Evolutionary conservation across 2,329 filamentous ascomycete species (phyloP), one percentile per base, ranked within the genome.

Genomic region (Aureobasidium uvarum): DNA sequence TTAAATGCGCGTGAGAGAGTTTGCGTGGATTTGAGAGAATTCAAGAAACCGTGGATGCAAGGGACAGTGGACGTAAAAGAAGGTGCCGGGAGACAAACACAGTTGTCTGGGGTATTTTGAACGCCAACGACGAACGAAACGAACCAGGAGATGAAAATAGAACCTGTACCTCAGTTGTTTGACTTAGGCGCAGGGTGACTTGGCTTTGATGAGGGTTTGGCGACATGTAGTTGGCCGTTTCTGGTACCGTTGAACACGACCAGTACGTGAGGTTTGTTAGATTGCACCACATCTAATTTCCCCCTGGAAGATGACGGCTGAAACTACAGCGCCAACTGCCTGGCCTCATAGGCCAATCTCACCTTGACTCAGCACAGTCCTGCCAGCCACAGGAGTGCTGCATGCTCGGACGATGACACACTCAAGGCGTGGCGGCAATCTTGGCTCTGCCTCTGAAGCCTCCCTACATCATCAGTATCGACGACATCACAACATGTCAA

Each of bases 281-380:
- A 62, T 62, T 62, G 58, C 58, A 62, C 58, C 58, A 62, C 58
- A 36, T 11, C 28, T 38, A 63, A 63, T 52, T 45, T 52, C 46
- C 60, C 60, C 60, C 31, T 45, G 14, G 38, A 14, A 28, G n/a
- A 14, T 43, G 36, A 16, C n/a, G 58, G 45, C 38, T 63, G 60
- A 51, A 63, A 63, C 58, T 38, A 45, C 48, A 63, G 48, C 60
- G 60, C 48, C 60, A 54, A 63, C 7, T 63, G 33, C 2, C 33
- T 41, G 4, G 10, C 36, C 41, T 41, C 58, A 62, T 62, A 62
- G 58, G 58, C 20, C 45, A 51, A 33, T 39, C 45, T 39, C 45
- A 33, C 45, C 20, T n/a, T 48, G 56, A 28, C 38, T n/a, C 18
- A 60, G 56, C 45, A 62, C 20, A 33, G 20, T 36, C 56, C 41